A percentile compares a stretch with the other conserved stretches of the same genome.
Conservation (phyloP, 2,329 filamentous ascomycete species). For the Dactylellina sp. region DNA sequence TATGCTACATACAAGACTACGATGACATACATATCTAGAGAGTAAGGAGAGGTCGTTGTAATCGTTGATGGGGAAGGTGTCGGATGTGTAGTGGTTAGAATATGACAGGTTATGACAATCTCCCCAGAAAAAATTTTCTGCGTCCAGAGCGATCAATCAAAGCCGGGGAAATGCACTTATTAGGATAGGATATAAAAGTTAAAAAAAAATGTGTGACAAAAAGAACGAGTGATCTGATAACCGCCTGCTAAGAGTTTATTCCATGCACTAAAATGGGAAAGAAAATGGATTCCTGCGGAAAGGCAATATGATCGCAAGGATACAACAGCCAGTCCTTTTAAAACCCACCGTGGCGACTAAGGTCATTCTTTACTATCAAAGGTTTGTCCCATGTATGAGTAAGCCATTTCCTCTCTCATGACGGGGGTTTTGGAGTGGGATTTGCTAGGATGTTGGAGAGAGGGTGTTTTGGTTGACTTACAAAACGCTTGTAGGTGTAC, state of each 20-base stretch:
- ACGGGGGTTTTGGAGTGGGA: background rate
- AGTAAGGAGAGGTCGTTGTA: slow-evolving; percentile 1
- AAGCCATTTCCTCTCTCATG: slow-evolving; percentile 4
- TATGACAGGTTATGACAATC: slow-evolving; percentile 4
- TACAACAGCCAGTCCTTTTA: slow-evolving; percentile 3
- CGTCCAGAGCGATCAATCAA: slow-evolving; percentile 9
- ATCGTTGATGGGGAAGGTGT: slow-evolving; percentile 1
- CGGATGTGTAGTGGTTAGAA: background rate
- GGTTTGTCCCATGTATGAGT: slow-evolving; percentile 3
- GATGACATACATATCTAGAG: slow-evolving; percentile 40
- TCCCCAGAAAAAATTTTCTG: slow-evolving; percentile 12
- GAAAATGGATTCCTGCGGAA: background rate
- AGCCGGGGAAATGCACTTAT: slow-evolving; percentile 13
- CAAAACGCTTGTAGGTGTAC: slow-evolving; percentile 97
- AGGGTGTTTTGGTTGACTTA: slow-evolving; percentile 64
- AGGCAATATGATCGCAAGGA: background rate
- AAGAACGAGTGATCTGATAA: slow-evolving; percentile 26
- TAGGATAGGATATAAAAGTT: slow-evolving; percentile 12
- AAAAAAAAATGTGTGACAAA: slow-evolving; percentile 2
- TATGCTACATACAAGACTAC: slow-evolving; percentile 48
- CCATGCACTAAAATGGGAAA: slow-evolving; percentile 11
- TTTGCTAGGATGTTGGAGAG: background rate
- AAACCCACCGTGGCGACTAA: slow-evolving; percentile 39
- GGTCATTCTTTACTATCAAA: slow-evolving; percentile 30
- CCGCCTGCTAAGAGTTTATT: slow-evolving; percentile 49